phyloP scores from a whole-genome alignment of 345 rosid genomes.

The Eucalyptus cloeziana region DNA sequence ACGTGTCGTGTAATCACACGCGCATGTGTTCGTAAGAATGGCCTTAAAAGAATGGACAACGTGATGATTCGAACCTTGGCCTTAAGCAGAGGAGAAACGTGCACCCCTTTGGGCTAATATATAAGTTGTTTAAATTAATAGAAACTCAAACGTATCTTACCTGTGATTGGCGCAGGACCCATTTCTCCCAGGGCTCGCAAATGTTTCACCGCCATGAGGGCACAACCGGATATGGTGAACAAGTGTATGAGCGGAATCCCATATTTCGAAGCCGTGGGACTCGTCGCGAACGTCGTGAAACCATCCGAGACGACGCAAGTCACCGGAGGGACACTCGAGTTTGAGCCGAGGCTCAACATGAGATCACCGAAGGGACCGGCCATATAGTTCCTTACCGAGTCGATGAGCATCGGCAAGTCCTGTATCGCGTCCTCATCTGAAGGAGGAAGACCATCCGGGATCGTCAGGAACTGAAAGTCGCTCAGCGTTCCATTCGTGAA shows the following conservation, averaged over 20 bases:
- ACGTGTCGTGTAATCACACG: neutral
- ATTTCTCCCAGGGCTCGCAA: neutral
- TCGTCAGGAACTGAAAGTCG: neutral
- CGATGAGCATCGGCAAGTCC: neutral
- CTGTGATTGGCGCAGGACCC: conserved; percentile 4
- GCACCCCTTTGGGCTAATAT: neutral
- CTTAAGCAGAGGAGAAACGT: neutral
- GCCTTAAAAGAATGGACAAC: neutral
- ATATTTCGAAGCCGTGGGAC: neutral
- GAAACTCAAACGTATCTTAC: neutral
- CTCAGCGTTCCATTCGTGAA: neutral
- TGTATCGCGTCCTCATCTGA: neutral
- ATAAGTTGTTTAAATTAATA: neutral
- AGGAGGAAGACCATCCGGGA: neutral
- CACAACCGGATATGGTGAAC: neutral
- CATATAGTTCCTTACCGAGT: neutral
- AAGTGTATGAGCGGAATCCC: neutral
- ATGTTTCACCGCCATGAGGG: neutral
- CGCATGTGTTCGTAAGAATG: neutral
- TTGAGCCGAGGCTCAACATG: neutral
- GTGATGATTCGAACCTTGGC: neutral
- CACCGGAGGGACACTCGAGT: neutral
- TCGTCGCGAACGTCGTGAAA: neutral
- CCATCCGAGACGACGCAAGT: neutral
- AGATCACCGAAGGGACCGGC: neutral